phyloP scores from a whole-genome alignment of 805 yeast species.

The Barnettozyma populi region DNA sequence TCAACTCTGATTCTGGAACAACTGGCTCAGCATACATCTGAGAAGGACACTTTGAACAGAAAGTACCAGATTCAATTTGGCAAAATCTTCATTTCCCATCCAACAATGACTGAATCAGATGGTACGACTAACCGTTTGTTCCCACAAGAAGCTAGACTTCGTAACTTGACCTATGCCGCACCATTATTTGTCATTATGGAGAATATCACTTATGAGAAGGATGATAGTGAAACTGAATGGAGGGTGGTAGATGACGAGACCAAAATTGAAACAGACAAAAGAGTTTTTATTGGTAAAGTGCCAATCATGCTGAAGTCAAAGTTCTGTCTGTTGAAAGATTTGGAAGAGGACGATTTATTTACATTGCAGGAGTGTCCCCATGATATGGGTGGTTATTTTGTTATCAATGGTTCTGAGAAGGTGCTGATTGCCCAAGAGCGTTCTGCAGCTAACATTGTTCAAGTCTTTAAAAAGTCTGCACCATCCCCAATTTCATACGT shows the following conservation, averaged over 20 bases:
- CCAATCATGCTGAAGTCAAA: slow-evolving; percentile 97
- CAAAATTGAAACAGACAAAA: slow-evolving; percentile 62
- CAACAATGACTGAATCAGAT: slow-evolving; percentile 98
- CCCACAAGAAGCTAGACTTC: slow-evolving; percentile 96
- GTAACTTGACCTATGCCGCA: slow-evolving; percentile 94
- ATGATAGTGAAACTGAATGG: slow-evolving; percentile 71
- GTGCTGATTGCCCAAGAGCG: slow-evolving; percentile 98
- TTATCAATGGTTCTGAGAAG: slow-evolving; percentile 97
- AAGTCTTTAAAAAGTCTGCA: slow-evolving; percentile 95
- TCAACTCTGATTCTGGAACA: slow-evolving; percentile 91
- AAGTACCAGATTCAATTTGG: slow-evolving; percentile 97
- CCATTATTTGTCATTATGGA: slow-evolving; percentile 95
- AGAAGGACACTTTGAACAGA: slow-evolving; percentile 82
- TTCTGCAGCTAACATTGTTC: slow-evolving; percentile 97
- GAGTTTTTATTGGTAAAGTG: slow-evolving; percentile 91
- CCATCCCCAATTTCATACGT: slow-evolving; percentile 94
- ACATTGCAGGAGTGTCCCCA: slow-evolving; percentile 97
- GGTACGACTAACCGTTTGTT: slow-evolving; percentile 99
- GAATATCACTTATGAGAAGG: slow-evolving; percentile 78
- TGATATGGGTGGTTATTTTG: slow-evolving; percentile 99
- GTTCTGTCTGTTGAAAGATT: slow-evolving; percentile 86
- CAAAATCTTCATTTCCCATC: slow-evolving; percentile 91
- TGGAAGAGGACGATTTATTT: slow-evolving; percentile 89
- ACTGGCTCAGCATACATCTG: slow-evolving; percentile 95
- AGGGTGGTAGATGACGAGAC: slow-evolving; percentile 48